These are phyloP conservation scores for Penicillium psychrofluorescens DNA, from an alignment of 495 filamentous ascomycete species.

Conservation along the genomic window DNA sequence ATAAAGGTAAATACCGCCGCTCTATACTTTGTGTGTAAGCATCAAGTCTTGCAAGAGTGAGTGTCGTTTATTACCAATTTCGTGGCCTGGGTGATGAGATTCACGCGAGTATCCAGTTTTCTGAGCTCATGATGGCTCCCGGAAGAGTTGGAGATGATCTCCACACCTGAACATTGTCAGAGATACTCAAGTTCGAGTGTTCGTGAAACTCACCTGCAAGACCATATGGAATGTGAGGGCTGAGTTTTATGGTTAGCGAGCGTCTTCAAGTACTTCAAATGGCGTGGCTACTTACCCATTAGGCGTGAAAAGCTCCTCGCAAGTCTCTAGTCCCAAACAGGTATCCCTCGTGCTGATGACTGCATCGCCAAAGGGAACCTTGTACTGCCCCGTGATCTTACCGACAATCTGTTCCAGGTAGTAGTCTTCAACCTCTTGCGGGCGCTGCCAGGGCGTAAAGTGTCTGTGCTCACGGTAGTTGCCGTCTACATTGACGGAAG, in stretches of 20 bases:
- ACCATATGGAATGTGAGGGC: conserved; percentile 29
- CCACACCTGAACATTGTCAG: conserved; percentile 39
- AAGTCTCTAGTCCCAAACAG: conserved; percentile 65
- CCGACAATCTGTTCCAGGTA: conserved; percentile 60
- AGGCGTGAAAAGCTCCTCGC: conserved; percentile 74
- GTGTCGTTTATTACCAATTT: conserved; percentile 35
- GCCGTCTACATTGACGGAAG: conserved; percentile 16
- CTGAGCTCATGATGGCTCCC: conserved; percentile 66
- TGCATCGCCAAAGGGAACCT: conserved; percentile 69
- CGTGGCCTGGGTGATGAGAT: conserved; percentile 71
- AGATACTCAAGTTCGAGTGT: not conserved
- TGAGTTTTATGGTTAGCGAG: conserved; percentile 6
- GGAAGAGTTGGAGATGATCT: conserved; percentile 72
- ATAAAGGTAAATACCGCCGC: conserved; percentile 73
- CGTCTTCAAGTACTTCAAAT: too few species aligned
- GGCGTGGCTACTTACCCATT: conserved; percentile 28
- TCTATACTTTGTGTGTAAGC: conserved; percentile 18
- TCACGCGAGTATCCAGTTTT: conserved; percentile 68
- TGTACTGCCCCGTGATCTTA: conserved; percentile 51
- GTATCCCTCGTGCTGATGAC: conserved; percentile 69
- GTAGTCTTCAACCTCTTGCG: conserved; percentile 60
- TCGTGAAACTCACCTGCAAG: conserved; percentile 19
- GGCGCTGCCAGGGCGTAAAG: conserved; percentile 61
- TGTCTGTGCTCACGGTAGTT: conserved; percentile 41
- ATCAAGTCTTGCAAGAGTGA: not conserved